Evolutionary conservation across 352 stramenopile genomes (phyloP).

Genomic region (Globisporangium echinulatum): DNA sequence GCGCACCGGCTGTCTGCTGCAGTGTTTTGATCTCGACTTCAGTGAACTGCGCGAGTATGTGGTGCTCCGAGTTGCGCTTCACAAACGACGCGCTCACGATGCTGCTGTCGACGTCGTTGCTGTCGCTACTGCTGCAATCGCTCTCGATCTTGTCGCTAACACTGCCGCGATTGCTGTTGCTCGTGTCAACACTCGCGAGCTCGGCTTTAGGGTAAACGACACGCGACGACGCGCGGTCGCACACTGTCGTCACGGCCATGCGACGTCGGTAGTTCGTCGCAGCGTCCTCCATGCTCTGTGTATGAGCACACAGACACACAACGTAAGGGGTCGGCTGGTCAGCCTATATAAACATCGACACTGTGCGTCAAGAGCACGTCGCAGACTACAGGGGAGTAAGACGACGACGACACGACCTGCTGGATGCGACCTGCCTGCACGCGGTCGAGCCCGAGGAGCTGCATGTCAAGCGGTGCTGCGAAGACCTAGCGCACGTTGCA

Average conservation of each 20-base stretch:
- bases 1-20: constrained; percentile 1
- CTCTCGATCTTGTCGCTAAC: not conserved
- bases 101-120: constrained; percentile 4
- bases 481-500: constrained; percentile 12
- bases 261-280: too few species aligned
- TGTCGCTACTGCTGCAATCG: not conserved
- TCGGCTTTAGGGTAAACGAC: constrained; percentile 5
- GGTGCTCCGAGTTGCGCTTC: constrained; percentile 23
- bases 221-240: constrained; percentile 1
- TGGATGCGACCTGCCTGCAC: not conserved
- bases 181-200: too few species aligned
- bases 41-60: constrained; percentile 27
- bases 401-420: not conserved
- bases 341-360: too few species aligned
- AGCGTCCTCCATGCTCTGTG: too few species aligned
- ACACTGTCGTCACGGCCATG: not conserved
- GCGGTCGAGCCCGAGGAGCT: constrained; percentile 10
- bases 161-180: not conserved
- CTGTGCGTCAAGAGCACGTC: too few species aligned
- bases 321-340: too few species aligned
- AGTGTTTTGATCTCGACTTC: constrained; percentile 25
- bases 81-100: constrained; percentile 12
- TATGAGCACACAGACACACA: too few species aligned
- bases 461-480: constrained; percentile 20
- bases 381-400: too few species aligned